Conservation (phyloP, 164 flowering plant species). For the Malania oleifera region DNA sequence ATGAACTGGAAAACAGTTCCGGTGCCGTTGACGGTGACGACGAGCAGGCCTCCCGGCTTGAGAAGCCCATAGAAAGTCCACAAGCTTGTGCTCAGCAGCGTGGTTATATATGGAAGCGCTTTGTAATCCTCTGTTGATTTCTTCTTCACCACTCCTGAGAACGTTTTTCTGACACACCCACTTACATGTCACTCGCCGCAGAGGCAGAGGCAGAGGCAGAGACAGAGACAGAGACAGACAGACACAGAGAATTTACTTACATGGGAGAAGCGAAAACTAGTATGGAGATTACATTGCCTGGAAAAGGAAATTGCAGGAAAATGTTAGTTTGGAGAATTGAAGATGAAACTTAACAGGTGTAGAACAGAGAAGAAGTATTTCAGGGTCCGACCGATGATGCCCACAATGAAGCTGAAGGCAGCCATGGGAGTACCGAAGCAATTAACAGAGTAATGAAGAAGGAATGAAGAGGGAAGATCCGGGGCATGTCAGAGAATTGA, state of each 20-base stretch:
- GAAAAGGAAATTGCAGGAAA: constrained; percentile 7
- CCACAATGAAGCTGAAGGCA: constrained; percentile 47
- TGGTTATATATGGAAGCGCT: constrained; percentile 54
- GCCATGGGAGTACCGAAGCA: too few relatives aligned
- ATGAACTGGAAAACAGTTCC: constrained; percentile 50
- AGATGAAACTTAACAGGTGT: too few relatives aligned
- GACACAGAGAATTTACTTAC: too few relatives aligned
- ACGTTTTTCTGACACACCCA: constrained; percentile 34
- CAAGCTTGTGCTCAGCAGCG: constrained; percentile 56
- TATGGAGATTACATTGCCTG: constrained; percentile 66
- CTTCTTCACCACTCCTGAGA: constrained; percentile 52
- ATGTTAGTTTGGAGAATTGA: background rate
- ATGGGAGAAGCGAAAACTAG: constrained; percentile 66
- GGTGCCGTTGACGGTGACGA: constrained; percentile 59
- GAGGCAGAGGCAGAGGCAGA: too few relatives aligned
- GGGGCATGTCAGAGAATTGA: too few relatives aligned
- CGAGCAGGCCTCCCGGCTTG: constrained; percentile 60
- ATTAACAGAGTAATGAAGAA: too few relatives aligned
- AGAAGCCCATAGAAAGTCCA: constrained; percentile 79
- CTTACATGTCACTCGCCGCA: background rate
- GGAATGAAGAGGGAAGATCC: background rate
- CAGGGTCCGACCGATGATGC: constrained; percentile 58
- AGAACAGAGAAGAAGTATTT: too few relatives aligned
- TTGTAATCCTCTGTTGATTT: constrained; percentile 68
- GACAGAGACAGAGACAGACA: too few relatives aligned